These are phyloP conservation scores for Lachancea kluyveri DNA, from an alignment of 805 yeast genomes.

Conservation along the genomic window DNA sequence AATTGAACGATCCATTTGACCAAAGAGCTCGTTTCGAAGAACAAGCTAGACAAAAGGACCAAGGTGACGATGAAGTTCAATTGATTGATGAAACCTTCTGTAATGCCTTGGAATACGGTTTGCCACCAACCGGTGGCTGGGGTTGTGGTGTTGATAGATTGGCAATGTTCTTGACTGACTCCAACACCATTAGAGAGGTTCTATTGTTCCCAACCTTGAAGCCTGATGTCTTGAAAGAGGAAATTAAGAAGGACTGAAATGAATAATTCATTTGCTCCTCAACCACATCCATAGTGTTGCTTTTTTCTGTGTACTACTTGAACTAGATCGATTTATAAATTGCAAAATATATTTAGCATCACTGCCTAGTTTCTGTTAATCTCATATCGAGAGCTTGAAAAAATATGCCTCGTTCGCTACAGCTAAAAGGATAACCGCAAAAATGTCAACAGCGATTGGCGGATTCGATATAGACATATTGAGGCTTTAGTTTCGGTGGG, in stretches of 20 bases:
- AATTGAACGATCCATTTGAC: conserved; percentile 97
- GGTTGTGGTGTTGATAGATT: conserved; percentile 98
- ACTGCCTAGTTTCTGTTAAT: background rate
- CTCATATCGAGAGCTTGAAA: background rate
- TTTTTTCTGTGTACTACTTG: too few relatives aligned
- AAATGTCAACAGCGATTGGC: too few relatives aligned
- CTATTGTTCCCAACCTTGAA: conserved; percentile 97
- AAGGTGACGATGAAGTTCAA: conserved; percentile 99
- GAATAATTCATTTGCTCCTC: too few relatives aligned
- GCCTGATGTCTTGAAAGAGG: conserved; percentile 59
- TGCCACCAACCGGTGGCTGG: conserved; percentile 99
- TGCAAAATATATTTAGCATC: background rate
- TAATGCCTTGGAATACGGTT: conserved; percentile 95
- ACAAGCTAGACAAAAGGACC: conserved; percentile 97
- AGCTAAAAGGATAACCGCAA: too few relatives aligned
- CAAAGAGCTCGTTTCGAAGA: conserved; percentile 97
- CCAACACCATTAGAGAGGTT: conserved; percentile 96
- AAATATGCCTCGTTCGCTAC: too few relatives aligned
- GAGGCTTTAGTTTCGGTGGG: too few relatives aligned
- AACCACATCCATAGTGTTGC: too few relatives aligned
- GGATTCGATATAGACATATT: too few relatives aligned
- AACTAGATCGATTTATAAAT: too few relatives aligned
- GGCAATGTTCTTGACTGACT: conserved; percentile 96
- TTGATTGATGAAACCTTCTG: conserved; percentile 93
- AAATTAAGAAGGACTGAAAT: too few relatives aligned